Percentiles rank a stretch among this genome's conserved stretches.
These are phyloP conservation scores for Colletotrichum scovillei DNA, from an alignment of 2,329 filamentous ascomycete species.

Conservation along the genomic window DNA sequence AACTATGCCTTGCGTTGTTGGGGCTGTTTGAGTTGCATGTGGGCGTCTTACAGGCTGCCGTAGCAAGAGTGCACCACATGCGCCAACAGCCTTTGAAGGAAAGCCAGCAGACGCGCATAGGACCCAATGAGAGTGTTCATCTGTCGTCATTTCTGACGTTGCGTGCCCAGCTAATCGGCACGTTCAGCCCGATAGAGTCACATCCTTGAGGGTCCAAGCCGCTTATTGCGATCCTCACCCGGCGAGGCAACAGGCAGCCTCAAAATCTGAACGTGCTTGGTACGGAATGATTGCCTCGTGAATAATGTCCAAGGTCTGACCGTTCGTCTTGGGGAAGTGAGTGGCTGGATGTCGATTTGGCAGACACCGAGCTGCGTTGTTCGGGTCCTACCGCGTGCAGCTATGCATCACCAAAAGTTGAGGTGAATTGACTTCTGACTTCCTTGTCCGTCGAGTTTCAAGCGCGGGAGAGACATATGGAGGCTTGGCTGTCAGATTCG, in stretches of 20 bases:
- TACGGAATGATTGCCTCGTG: not conserved
- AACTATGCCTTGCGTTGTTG: not conserved
- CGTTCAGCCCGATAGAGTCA: slow-evolving; percentile 10
- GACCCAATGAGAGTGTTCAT: slow-evolving; percentile 5
- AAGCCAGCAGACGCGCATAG: not conserved
- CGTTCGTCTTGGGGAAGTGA: not conserved
- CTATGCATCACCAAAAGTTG: not conserved
- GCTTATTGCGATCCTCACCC: not conserved
- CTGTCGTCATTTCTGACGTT: slow-evolving; percentile 23
- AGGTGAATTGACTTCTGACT: not conserved
- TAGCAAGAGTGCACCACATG: not conserved
- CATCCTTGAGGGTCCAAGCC: not conserved
- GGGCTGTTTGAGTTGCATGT: slow-evolving; percentile 2
- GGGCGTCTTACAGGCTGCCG: not conserved
- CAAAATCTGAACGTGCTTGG: not conserved
- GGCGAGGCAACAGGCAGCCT: not conserved
- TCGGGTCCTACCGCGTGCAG: not conserved
- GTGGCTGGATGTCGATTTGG: not conserved
- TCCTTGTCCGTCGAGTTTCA: not conserved
- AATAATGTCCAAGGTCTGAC: not conserved
- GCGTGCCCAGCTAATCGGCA: slow-evolving; percentile 28
- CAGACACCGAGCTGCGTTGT: not conserved
- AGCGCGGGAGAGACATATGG: not conserved
- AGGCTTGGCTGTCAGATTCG: slow-evolving; percentile 5
- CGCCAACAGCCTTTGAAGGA: not conserved